Conservation (phyloP, 75 land plant species). For the Larix kaempferi region DNA sequence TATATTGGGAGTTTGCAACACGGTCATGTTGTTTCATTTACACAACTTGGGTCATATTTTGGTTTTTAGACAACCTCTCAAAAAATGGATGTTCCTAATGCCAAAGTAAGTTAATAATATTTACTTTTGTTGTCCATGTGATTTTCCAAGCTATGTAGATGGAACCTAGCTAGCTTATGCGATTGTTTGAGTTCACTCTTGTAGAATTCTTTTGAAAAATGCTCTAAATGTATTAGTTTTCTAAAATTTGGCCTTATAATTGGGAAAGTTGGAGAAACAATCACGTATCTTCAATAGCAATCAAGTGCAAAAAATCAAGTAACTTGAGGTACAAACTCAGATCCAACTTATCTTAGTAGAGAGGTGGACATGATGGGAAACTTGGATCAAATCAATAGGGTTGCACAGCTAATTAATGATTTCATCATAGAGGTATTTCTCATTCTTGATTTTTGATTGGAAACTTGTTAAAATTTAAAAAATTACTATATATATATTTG, state of each 20-base stretch:
- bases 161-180: background rate
- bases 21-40: background rate
- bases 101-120: constrained; percentile 46
- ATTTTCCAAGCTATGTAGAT: background rate
- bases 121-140: background rate
- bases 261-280: constrained; percentile 97
- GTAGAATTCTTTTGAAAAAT: background rate
- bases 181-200: background rate
- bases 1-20: constrained; percentile 3
- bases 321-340: constrained; percentile 81
- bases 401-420: constrained; percentile 86
- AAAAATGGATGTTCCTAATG: constrained; percentile 86
- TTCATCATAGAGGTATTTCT: constrained; percentile 86
- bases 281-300: constrained; percentile 74
- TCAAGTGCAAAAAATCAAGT: constrained; percentile 98
- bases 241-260: constrained; percentile 94
- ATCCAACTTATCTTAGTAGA: constrained; percentile 57
- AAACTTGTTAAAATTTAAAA: background rate
- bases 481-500: background rate
- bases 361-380: constrained; percentile 88
- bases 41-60: background rate
- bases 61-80: constrained; percentile 28
- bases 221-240: background rate
- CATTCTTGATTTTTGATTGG: background rate
- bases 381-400: constrained; percentile 69